A percentile compares a stretch with the other conserved stretches of the same genome.
Evolutionary conservation across 176 grass and related monocot genomes (phyloP).

Genomic region (Carex kokanica): DNA sequence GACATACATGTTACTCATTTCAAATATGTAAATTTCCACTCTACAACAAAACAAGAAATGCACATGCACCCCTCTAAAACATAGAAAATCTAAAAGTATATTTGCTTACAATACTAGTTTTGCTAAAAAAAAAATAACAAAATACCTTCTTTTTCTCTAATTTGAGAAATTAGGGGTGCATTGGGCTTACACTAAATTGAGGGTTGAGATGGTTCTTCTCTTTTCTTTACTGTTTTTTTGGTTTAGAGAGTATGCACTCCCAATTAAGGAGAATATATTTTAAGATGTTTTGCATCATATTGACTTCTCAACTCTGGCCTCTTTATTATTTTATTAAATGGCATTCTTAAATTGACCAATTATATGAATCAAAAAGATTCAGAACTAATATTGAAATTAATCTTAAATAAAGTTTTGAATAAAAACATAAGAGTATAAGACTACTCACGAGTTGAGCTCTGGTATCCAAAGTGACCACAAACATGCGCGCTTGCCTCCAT

Average conservation of each 20-base stretch:
- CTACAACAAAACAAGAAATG: neutral
- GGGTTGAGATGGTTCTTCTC: too few relatives aligned
- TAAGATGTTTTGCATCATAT: neutral
- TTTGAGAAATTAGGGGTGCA: neutral
- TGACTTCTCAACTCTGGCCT: neutral
- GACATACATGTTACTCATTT: neutral
- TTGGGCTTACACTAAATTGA: neutral
- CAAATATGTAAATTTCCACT: neutral
- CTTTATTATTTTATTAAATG: neutral
- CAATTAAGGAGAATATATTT: neutral
- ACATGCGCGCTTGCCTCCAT: constrained; percentile 52
- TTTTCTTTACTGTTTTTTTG: neutral
- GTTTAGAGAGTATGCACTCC: neutral
- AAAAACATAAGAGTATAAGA: neutral
- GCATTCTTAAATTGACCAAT: neutral
- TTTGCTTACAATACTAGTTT: neutral
- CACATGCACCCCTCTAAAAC: neutral
- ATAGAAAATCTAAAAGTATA: neutral
- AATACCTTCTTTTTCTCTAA: neutral
- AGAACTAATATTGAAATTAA: neutral
- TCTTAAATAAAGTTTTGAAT: neutral
- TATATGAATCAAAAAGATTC: neutral
- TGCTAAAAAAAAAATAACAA: neutral
- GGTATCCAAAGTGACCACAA: constrained; percentile 54
- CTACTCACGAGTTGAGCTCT: constrained; percentile 58